Evolutionary conservation across 1,139 yeast genomes (phyloP).

Genomic region (Magnusiomyces suaveolens): DNA sequence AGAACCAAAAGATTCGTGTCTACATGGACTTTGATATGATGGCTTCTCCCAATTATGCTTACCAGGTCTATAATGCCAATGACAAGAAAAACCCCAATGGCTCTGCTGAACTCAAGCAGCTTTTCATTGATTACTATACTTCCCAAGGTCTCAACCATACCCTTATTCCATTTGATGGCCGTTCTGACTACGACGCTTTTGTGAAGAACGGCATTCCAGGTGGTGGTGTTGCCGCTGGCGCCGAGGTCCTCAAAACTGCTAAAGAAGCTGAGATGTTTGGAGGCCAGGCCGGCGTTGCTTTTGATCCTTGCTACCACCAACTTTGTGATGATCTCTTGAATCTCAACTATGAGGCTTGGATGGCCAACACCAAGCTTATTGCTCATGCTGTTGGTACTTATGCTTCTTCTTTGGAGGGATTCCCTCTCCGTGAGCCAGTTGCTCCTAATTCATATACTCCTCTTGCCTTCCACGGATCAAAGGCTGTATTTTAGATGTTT

Average conservation of each 20-base stretch:
- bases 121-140: constrained; percentile 43
- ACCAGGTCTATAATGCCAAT: constrained; percentile 70
- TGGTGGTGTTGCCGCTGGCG: constrained; percentile 94
- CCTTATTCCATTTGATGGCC: constrained; percentile 82
- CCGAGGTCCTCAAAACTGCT: constrained; percentile 63
- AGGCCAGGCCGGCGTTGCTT: constrained; percentile 58
- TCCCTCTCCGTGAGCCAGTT: constrained; percentile 41
- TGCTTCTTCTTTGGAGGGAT: constrained; percentile 60
- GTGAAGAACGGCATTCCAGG: constrained; percentile 84
- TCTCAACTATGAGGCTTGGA: constrained; percentile 77
- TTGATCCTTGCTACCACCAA: constrained; percentile 81
- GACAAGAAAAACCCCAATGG: constrained; percentile 66
- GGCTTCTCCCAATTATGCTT: constrained; percentile 93
- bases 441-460: neutral
- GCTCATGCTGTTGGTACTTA: constrained; percentile 87
- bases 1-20: constrained; percentile 68
- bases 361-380: constrained; percentile 70
- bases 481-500: neutral
- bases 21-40: constrained; percentile 98
- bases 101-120: constrained; percentile 67
- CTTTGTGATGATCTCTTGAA: constrained; percentile 74
- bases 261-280: constrained; percentile 53
- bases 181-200: constrained; percentile 92
- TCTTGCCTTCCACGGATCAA: neutral
- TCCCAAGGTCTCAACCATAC: constrained; percentile 64